Base-by-base conservation (phyloP, 108 stramenopile species). In the Cylindrotheca fusiformis region DNA sequence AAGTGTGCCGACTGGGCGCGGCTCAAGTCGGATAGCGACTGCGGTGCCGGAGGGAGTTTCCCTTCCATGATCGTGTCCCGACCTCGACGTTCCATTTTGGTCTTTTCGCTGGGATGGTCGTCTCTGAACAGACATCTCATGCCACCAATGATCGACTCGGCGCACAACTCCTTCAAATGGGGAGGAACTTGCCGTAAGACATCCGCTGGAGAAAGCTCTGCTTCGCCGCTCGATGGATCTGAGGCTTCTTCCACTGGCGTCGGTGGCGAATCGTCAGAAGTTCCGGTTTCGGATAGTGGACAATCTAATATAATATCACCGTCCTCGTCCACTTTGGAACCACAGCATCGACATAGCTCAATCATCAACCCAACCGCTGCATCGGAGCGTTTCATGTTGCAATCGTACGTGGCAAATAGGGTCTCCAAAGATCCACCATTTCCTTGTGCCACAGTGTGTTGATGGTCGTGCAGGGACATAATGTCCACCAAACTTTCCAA, bases 401-500 rank as follows among this genome's bases (percentile, higher is more conserved):
- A 93, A 67, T 93, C 92, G 63, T 88, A 93, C 8, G 74, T 82
- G 23, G 69, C 68, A 78, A 90, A 93, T 29, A 93, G 74, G 44
- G 81, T 84, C 62, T 93, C 92, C 12, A 93, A 67, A 19, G 81
- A 73, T 26, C 87, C 78, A 51, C 72, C 72, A 64, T 74, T 66
- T 14, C 72, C 67, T 22, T 69, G 56, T 8, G 68, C 73, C 20
- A 77, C 67, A 1, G 76, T 72, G 23, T 75, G 69, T 3, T 51
- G 50, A 55, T 63, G 71, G 56, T 83, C 84, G 64, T 90, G 85
- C 28, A 93, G 63, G 45, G 81, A 77, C 21, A 93, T 41, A 52
- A 93, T 68, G 52, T 93, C 92, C 21, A 90, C 92, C 54, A 93
- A 63, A 14, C 85, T 87, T 69, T 93, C 92, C 23, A 93, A 70